Evolutionary conservation across 1,284 basidiomycete genomes (phyloP).

Genomic region (Chalciporus piperatoides): DNA sequence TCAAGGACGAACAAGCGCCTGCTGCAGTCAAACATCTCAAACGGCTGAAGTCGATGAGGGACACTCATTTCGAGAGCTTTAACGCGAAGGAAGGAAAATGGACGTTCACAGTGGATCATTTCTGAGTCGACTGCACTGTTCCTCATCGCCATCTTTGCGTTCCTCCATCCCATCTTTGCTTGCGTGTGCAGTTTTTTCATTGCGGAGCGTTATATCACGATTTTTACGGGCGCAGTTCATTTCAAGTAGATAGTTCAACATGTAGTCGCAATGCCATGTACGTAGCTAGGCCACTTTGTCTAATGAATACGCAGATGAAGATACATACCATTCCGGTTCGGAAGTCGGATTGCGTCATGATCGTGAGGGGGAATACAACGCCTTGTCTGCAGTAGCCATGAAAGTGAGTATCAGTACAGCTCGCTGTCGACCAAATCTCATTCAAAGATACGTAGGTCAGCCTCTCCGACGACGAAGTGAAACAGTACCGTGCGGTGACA

Average conservation of each 20-base stretch:
- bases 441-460: constrained; percentile 33
- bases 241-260: constrained; percentile 12
- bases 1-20: constrained; percentile 82
- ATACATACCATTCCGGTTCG: constrained; percentile 1
- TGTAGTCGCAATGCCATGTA: constrained; percentile 13
- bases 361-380: no score
- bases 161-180: not conserved
- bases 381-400: constrained; percentile 14
- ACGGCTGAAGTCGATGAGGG: constrained; percentile 80
- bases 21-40: constrained; percentile 75
- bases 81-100: constrained; percentile 81
- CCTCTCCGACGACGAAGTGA: constrained; percentile 41
- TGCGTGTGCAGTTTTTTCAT: not conserved
- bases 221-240: not conserved
- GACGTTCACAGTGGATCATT: constrained; percentile 94
- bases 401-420: constrained; percentile 13
- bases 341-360: constrained; percentile 8
- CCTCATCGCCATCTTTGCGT: not conserved
- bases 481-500: constrained; percentile 52
- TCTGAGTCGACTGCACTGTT: constrained; percentile 40
- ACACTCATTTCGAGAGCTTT: constrained; percentile 84
- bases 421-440: not conserved
- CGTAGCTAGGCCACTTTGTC: constrained; percentile 2
- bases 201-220: constrained; percentile 15
- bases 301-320: not conserved